Percentiles rank a stretch among this genome's conserved stretches.
Conservation (phyloP, 345 rosid species). For the Acer saccharum region DNA sequence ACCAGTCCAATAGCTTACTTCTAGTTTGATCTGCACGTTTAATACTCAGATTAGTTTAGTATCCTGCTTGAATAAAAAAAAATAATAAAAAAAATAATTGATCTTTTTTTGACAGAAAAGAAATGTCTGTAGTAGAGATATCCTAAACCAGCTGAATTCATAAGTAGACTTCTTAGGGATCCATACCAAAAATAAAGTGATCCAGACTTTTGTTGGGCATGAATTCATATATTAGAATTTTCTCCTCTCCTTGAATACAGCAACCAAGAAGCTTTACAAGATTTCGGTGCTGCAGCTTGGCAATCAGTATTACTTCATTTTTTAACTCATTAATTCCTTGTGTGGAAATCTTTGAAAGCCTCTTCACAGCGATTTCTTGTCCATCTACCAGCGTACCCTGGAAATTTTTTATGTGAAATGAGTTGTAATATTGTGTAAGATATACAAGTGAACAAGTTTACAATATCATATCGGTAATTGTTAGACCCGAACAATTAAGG, state of each 20-base stretch:
- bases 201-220: slow-evolving; percentile 39
- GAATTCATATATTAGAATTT: slow-evolving; percentile 37
- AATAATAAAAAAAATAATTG: too few species aligned
- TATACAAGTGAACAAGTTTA: neutral
- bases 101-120: too few species aligned
- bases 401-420: neutral
- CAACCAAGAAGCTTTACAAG: slow-evolving; percentile 45
- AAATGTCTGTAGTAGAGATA: neutral
- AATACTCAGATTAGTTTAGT: neutral
- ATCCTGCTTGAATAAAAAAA: neutral
- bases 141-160: neutral
- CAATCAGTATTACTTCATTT: slow-evolving; percentile 21
- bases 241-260: slow-evolving; percentile 36
- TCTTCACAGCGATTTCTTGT: slow-evolving; percentile 29
- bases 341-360: slow-evolving; percentile 23
- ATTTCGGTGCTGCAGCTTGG: slow-evolving; percentile 45
- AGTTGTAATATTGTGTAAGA: neutral
- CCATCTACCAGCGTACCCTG: slow-evolving; percentile 23
- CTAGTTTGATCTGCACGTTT: slow-evolving; percentile 14
- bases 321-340: slow-evolving; percentile 25
- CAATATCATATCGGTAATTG: too few species aligned
- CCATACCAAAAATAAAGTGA: slow-evolving; percentile 37
- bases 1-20: slow-evolving; percentile 31
- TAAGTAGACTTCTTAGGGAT: neutral
- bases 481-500: too few species aligned